Evolutionary conservation across 805 yeast genomes (phyloP), one percentile per base, ranked within the genome.

Genomic region (Saccharomycopsis capsularis): DNA sequence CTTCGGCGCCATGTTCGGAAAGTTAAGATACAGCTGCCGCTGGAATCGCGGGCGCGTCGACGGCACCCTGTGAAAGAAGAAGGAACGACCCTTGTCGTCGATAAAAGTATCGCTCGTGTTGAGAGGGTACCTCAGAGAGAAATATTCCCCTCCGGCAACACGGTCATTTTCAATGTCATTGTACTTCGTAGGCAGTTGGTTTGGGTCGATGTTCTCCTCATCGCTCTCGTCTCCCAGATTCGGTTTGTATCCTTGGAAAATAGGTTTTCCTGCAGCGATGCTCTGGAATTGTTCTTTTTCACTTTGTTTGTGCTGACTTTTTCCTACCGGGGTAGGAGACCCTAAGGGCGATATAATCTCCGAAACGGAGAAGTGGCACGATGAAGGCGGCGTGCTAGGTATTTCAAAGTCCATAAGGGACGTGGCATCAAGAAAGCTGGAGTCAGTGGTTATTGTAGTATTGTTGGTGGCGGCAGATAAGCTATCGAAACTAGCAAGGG

Each of bases 341-440:
- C 45, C 34, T 9, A 50, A 15, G n/a, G 54, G 54, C 11, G 46
- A 37, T 9, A 48, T 2, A 3, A 50, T 50, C 23, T 47, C 50
- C 5, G 44, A 38, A 18, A 42, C 51, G 13, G 51, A 21, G 40
- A 46, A 50, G 6, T 42, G 44, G 5, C 39, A 30, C 13, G 48
- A 42, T 5, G 54, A 50, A 9, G 54, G 54, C 3, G 54, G 54
- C 2, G 54, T 29, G 11, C 24, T 47, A 16, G 53, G 53, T 5
- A 50, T 36, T 22, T 46, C 44, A 29, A 50, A 50, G 7, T 25
- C 25, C 25, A 19, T 23, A 40, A n/a, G n/a, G n/a, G n/a, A n/a
- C n/a, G n/a, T n/a, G n/a, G n/a, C n/a, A n/a, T n/a, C n/a, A n/a
- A n/a, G n/a, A n/a, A n/a, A n/a, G n/a, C n/a, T n/a, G n/a, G n/a